Percentiles rank a stretch among this genome's conserved stretches.
Conservation (phyloP, 768 basidiomycete species). For the Termitomyces sp. region DNA sequence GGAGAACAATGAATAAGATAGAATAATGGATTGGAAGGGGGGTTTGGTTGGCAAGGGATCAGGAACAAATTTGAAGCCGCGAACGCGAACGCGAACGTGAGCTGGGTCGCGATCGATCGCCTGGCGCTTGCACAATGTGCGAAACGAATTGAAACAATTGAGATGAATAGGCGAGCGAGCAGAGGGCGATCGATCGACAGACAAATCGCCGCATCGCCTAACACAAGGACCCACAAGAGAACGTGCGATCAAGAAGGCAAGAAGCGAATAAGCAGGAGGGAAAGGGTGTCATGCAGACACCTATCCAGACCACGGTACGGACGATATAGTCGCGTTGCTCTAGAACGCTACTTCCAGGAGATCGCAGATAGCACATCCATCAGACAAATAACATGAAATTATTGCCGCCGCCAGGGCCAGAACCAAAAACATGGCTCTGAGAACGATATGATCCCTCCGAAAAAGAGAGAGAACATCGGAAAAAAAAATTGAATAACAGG, state of each 20-base stretch:
- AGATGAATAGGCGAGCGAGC: not conserved
- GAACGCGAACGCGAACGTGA: not conserved
- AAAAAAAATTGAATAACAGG: too few species aligned
- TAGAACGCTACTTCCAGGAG: too few species aligned
- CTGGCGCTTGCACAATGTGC: not conserved
- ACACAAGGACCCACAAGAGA: not conserved
- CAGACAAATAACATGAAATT: too few species aligned
- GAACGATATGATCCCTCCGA: too few species aligned
- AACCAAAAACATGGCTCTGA: too few species aligned
- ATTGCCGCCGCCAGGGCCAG: too few species aligned
- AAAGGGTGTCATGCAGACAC: not conserved
- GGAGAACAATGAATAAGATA: not conserved
- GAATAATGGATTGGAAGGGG: not conserved
- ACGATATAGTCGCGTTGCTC: not conserved
- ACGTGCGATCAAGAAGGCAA: not conserved
- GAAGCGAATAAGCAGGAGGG: not conserved
- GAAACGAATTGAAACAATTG: conserved; percentile 1
- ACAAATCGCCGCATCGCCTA: not conserved
- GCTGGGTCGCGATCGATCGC: not conserved
- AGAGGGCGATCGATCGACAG: not conserved
- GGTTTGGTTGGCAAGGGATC: not conserved
- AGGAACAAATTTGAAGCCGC: not conserved
- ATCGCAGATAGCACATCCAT: too few species aligned
- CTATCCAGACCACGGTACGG: not conserved
- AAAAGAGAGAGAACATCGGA: too few species aligned